These are phyloP conservation scores for Irpex rosettiformis DNA, from an alignment of 1,284 basidiomycete genomes.

Conservation along the genomic window DNA sequence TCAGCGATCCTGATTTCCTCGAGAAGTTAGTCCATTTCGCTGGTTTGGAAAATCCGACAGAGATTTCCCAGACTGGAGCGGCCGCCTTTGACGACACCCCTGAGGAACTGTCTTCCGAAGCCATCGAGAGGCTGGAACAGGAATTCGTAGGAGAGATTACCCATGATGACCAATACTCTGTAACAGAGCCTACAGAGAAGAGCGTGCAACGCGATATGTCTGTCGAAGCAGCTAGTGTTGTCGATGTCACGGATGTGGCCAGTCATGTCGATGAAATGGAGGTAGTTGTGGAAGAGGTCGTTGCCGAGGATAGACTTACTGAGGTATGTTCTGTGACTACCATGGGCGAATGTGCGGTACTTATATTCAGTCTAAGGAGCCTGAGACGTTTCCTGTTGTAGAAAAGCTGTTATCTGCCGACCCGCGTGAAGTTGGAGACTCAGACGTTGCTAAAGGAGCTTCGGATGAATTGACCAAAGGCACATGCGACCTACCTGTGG, in stretches of 20 bases:
- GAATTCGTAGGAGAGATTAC: not conserved
- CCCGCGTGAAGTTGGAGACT: too few species aligned
- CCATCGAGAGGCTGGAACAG: not conserved
- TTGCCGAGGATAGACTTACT: conserved; percentile 23
- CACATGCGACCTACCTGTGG: not conserved
- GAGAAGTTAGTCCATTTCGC: not conserved
- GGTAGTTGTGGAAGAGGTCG: conserved; percentile 27
- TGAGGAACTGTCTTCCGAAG: not conserved
- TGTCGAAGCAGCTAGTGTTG: conserved; percentile 7
- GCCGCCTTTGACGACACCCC: too few species aligned
- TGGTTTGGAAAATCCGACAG: too few species aligned
- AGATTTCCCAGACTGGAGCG: too few species aligned
- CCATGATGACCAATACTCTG: not conserved
- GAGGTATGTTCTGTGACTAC: conserved; percentile 19
- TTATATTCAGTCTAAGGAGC: too few species aligned
- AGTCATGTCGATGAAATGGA: conserved; percentile 8
- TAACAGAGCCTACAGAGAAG: not conserved
- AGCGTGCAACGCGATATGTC: not conserved
- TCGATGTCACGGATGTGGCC: conserved; percentile 13
- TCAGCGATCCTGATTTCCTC: not conserved
- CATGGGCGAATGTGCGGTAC: too few species aligned
- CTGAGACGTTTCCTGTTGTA: too few species aligned
- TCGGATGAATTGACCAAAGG: too few species aligned
- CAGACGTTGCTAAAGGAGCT: too few species aligned
- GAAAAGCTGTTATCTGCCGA: too few species aligned